Evolutionary conservation across 2,329 filamentous ascomycete genomes (phyloP).

Genomic region (Aspergillus thermomutatus): DNA sequence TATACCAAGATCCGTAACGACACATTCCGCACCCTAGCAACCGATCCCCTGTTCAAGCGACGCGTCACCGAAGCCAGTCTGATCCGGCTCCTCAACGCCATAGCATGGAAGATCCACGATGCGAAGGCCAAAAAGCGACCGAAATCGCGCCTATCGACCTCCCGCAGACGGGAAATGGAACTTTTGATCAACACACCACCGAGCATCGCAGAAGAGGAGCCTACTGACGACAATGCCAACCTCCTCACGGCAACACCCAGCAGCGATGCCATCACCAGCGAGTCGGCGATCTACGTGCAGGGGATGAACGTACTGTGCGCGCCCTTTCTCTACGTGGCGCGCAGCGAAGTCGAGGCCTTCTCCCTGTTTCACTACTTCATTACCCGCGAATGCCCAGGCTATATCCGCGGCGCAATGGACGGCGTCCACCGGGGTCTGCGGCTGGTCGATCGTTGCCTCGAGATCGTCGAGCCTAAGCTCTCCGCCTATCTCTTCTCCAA

Average conservation of each 20-base stretch:
- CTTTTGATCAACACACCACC: conserved; percentile 37
- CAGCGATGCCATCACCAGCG: conserved; percentile 44
- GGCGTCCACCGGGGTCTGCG: conserved; percentile 90
- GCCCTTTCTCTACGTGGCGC: conserved; percentile 89
- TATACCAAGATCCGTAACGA: conserved; percentile 98
- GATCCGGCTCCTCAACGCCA: conserved; percentile 89
- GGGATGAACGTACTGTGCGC: conserved; percentile 98
- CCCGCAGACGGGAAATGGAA: conserved; percentile 47
- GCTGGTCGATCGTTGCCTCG: conserved; percentile 86
- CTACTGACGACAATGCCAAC: conserved; percentile 46
- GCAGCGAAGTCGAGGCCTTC: conserved; percentile 93
- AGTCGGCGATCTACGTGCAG: conserved; percentile 88
- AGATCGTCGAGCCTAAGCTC: conserved; percentile 86
- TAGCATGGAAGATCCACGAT: conserved; percentile 91
- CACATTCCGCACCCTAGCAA: conserved; percentile 93
- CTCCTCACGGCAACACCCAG: conserved; percentile 8
- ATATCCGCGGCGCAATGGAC: conserved; percentile 94
- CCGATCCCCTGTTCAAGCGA: conserved; percentile 93
- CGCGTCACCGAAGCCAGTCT: conserved; percentile 93
- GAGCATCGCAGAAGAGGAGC: conserved; percentile 36
- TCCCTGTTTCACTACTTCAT: conserved; percentile 85
- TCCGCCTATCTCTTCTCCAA: conserved; percentile 80
- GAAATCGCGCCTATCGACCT: conserved; percentile 39
- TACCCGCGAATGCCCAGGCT: conserved; percentile 83
- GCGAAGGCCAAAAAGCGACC: conserved; percentile 58